Base-by-base conservation (phyloP, 2,329 filamentous ascomycete genomes). In the Pyrenophora tritici-repentis region DNA sequence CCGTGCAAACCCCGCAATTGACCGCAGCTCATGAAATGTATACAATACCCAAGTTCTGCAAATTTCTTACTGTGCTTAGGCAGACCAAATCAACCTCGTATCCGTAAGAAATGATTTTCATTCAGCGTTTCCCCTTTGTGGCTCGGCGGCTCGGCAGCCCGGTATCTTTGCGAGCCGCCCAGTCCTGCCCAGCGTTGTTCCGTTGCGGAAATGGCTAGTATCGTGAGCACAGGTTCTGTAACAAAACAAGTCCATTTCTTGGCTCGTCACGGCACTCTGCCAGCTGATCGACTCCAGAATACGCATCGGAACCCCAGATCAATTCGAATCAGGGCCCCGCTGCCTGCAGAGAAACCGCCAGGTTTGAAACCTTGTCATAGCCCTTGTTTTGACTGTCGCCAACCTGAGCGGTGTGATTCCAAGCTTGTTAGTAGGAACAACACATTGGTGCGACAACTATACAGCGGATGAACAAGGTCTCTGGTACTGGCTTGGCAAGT, bases 1-100 rank as follows among this genome's bases (percentile, higher is more conserved):
- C 24, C 20, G 20, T 36, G 33, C 43, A 14, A 44, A 47, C 54
- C 53, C 53, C 48, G 41, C 46, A 41, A 42, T 46, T 34, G 40
- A 42, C 24, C 22, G 38, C 38, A 18, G 29, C 14, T 24, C 33
- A 24, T 31, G 36, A 29, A 31, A 41, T 39, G 14, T 14, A n/a
- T 33, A 26, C 42, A 44, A 46, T 35, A 33, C 22, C 20, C 13
- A 24, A 18, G 24, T 24, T 34, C 13, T 34, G 17, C 16, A 16
- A 13, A 32, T 9, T 37, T 22, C 5, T 34, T 9, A 38, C 42
- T 16, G 42, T 29, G 26, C 26, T 29, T 29, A 13, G 26, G 9
- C 26, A 12, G 26, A 12, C 10, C 13, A 13, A 14, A 22, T 10
- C 10, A 17, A 16, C 14, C 18, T 37, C 39, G 37, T 17, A 31